A percentile compares a stretch with the other conserved stretches of the same genome.
phyloP scores from a whole-genome alignment of 495 filamentous ascomycete species.

The Penicillium atrosanguineum region DNA sequence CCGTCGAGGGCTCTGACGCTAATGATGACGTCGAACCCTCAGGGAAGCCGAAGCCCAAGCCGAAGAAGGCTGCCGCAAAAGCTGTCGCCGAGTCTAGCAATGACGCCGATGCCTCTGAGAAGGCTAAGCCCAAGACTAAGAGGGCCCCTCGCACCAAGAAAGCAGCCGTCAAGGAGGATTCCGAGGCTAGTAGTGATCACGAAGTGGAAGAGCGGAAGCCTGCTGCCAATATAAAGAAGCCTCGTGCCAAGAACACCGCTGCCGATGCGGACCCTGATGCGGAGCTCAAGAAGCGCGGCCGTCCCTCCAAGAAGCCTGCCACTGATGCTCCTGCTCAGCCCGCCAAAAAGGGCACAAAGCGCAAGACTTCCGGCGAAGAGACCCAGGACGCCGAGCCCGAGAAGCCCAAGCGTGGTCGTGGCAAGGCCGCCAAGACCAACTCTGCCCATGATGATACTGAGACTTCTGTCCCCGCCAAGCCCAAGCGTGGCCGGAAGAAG shows the following conservation, averaged over 20 bases:
- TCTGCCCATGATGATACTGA: neutral
- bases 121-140: constrained; percentile 3
- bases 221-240: constrained; percentile 1
- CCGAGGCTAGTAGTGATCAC: neutral
- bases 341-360: neutral
- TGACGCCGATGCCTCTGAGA: neutral
- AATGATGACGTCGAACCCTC: too few species aligned
- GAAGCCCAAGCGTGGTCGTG: constrained; percentile 29
- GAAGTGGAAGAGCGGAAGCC: constrained; percentile 14
- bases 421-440: constrained; percentile 1
- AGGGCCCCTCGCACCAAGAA: constrained; percentile 2
- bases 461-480: neutral
- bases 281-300: constrained; percentile 31
- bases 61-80: constrained; percentile 1
- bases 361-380: constrained; percentile 17
- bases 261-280: constrained; percentile 7
- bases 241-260: constrained; percentile 16
- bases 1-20: constrained; percentile 3
- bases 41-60: too few species aligned
- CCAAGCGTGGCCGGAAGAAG: constrained; percentile 25
- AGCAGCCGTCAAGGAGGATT: constrained; percentile 10
- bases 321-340: neutral
- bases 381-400: constrained; percentile 25
- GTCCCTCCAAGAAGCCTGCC: constrained; percentile 2
- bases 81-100: neutral